Conservation (phyloP, 345 rosid species). For the Populus nigra region DNA sequence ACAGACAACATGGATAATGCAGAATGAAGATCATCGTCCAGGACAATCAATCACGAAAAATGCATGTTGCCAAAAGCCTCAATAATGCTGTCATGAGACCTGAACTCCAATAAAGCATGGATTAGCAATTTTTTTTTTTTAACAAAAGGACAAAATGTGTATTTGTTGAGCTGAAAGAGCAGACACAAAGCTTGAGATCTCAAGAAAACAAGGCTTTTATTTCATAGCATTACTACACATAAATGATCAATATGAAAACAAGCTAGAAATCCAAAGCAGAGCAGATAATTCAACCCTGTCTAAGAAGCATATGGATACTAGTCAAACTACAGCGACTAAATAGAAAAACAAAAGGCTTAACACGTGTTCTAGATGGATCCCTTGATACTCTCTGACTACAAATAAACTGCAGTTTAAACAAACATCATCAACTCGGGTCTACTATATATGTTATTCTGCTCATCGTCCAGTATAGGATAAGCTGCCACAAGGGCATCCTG, state of each 20-base stretch:
- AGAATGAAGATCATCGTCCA: no score
- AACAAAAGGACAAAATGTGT: no score
- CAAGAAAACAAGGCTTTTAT: background rate
- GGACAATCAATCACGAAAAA: no score
- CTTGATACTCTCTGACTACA: background rate
- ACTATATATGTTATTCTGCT: constrained; percentile 70
- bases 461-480: constrained; percentile 78
- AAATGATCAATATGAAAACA: background rate
- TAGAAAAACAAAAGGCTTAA: background rate
- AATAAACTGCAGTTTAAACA: constrained; percentile 23
- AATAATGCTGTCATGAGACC: background rate
- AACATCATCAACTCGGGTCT: constrained; percentile 94
- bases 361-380: background rate
- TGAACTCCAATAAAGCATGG: background rate
- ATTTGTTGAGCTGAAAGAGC: background rate
- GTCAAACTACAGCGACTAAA: background rate
- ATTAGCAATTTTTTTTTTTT: background rate
- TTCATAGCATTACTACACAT: background rate
- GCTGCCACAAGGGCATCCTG: constrained; percentile 96
- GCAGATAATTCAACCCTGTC: background rate
- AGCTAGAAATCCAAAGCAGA: background rate
- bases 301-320: background rate
- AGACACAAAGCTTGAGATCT: background rate
- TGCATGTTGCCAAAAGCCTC: no score
- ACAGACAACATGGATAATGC: no score